A percentile compares a stretch with the other conserved stretches of the same genome.
Conservation (phyloP, 164 flowering plant species). For the Annona squamosa region DNA sequence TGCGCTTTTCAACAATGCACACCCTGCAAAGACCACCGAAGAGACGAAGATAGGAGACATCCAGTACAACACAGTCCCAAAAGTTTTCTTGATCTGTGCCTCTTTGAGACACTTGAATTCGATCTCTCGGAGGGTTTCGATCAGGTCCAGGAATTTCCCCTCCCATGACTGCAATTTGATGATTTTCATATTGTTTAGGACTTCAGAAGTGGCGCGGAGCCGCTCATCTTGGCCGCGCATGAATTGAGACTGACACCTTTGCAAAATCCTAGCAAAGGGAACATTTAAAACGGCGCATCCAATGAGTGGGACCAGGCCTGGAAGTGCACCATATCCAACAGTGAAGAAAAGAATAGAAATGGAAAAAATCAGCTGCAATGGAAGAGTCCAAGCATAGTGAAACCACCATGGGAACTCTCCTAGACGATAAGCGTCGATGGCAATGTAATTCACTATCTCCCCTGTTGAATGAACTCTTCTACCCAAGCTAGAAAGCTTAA, state of each 20-base stretch:
- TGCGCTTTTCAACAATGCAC: constrained; percentile 35
- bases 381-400: constrained; percentile 46
- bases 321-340: constrained; percentile 62
- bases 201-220: constrained; percentile 66
- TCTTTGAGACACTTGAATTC: constrained; percentile 65
- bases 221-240: constrained; percentile 71
- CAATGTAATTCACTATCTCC: constrained; percentile 79
- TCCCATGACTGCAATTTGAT: constrained; percentile 94
- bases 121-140: constrained; percentile 38
- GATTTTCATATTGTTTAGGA: constrained; percentile 76
- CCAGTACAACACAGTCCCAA: constrained; percentile 57
- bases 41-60: constrained; percentile 70
- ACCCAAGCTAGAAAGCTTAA: constrained; percentile 62
- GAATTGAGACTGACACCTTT: constrained; percentile 44
- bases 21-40: constrained; percentile 57
- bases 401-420: constrained; percentile 78
- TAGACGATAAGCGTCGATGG: constrained; percentile 82
- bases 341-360: constrained; percentile 40
- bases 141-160: constrained; percentile 51
- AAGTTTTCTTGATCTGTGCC: constrained; percentile 34
- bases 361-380: constrained; percentile 46
- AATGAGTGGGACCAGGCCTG: constrained; percentile 53
- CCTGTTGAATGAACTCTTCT: constrained; percentile 69
- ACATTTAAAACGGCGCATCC: constrained; percentile 53
- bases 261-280: constrained; percentile 61